Evolutionary conservation across 495 filamentous ascomycete genomes (phyloP), one percentile per base, ranked within the genome.

Genomic region (Hypoxylon subgilvum): DNA sequence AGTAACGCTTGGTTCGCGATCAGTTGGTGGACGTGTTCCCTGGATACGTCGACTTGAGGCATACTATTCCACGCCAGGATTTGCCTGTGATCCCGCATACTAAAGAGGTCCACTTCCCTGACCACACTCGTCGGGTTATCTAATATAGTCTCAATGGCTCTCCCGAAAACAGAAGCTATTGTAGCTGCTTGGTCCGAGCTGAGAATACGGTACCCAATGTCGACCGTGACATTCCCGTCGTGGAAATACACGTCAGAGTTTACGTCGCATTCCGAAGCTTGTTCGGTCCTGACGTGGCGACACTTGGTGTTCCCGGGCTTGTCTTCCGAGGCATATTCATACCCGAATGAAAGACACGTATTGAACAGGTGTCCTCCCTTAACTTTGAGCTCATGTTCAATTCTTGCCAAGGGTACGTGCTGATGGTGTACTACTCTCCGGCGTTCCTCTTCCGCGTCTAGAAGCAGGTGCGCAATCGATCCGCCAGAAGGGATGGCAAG

Each of bases 341-440:
- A 76, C 10, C 72, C 71, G 32, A 79, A 79, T 3, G 74, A 74
- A 5, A 80, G 57, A 30, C 69, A 78, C 0, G 77, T 76, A 52
- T 80, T 80, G 52, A 76, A 80, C 6, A 80, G 68, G 4, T 59
- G 70, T 25, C 57, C 67, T 6, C 74, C 77, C 36, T 69, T 75
- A 21, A 71, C 68, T 21, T 71, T 72, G 42, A 78, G 70, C 6
- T 72, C 70, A 47, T 80, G 76, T 39, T 76, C 71, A 5, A 80
- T 60, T 36, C 74, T 70, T 7, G 65, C 62, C 34, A 76, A 47
- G 7, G 77, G 72, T 39, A 80, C 73, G 44, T 77, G 61, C 34
- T 78, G 76, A 35, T 79, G 75, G 3, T 72, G 70, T 5, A 76
- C 38, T 46, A 61, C 63, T 10, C 54, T 52, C 3, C 50, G 27